These are phyloP conservation scores for Xylaria sp. DNA, from an alignment of 2,329 filamentous ascomycete species.

Conservation along the genomic window DNA sequence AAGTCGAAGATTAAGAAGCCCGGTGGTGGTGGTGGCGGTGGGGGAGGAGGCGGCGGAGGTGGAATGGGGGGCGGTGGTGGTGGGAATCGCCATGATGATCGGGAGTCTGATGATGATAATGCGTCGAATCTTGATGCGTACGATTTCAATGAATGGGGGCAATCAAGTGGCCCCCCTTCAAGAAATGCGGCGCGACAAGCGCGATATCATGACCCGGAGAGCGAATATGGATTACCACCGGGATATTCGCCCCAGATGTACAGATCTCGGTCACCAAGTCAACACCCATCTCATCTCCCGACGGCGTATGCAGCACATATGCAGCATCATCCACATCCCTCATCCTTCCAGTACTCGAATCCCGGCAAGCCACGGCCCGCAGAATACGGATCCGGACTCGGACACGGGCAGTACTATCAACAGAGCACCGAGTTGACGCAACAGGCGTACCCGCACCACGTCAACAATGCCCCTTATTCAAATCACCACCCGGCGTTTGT, in stretches of 20 bases:
- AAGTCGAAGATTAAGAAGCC: constrained; percentile 49
- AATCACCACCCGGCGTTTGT: constrained; percentile 12
- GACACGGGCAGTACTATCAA: constrained; percentile 35
- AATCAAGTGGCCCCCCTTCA: constrained; percentile 26
- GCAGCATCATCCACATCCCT: constrained; percentile 23
- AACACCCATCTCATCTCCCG: constrained; percentile 14
- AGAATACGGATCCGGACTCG: constrained; percentile 34
- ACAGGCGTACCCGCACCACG: constrained; percentile 19
- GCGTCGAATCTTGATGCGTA: constrained; percentile 44
- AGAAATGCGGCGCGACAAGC: constrained; percentile 30
- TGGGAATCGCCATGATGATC: constrained; percentile 23
- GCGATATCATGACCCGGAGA: constrained; percentile 33
- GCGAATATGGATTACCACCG: constrained; percentile 26
- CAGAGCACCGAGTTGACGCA: constrained; percentile 28
- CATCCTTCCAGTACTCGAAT: constrained; percentile 34
- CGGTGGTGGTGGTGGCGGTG: constrained; percentile 11
- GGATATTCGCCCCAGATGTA: constrained; percentile 19
- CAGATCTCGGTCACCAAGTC: constrained; percentile 14
- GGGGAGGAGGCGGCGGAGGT: constrained; percentile 16
- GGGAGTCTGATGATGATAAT: constrained; percentile 34
- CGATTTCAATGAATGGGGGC: constrained; percentile 26
- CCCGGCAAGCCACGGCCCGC: constrained; percentile 36
- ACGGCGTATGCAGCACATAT: constrained; percentile 13
- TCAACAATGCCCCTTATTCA: constrained; percentile 4
- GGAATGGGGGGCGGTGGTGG: constrained; percentile 22